Evolutionary conservation across 306 rosid genomes (phyloP).

Genomic region (Rubus parviflorus): DNA sequence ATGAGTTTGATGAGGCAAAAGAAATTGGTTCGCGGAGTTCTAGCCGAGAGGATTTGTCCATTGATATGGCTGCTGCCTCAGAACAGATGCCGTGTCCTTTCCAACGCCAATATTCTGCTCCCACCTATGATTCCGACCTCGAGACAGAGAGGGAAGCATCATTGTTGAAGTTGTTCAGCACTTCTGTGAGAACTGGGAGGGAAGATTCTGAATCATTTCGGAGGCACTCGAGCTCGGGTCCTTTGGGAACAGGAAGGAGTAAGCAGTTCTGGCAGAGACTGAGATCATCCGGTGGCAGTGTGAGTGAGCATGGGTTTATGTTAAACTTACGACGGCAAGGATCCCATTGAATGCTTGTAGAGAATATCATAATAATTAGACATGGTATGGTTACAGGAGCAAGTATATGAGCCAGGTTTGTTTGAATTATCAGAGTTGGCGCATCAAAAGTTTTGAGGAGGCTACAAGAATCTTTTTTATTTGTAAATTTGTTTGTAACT

Average conservation of each 20-base stretch:
- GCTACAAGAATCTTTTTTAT: background rate
- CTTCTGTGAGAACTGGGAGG: slow-evolving; percentile 39
- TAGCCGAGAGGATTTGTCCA: slow-evolving; percentile 49
- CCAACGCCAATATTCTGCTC: slow-evolving; percentile 44
- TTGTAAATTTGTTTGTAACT: slow-evolving; percentile 1
- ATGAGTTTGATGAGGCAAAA: slow-evolving; percentile 57
- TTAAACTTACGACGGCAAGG: slow-evolving; percentile 47
- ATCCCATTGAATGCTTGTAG: slow-evolving; percentile 28
- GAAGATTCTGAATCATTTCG: slow-evolving; percentile 51
- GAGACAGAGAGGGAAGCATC: slow-evolving; percentile 57
- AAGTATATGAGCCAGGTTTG: slow-evolving; percentile 6
- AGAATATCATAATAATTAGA: background rate
- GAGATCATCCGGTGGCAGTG: slow-evolving; percentile 65
- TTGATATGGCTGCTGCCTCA: slow-evolving; percentile 46
- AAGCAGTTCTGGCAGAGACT: slow-evolving; percentile 62
- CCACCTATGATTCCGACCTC: slow-evolving; percentile 41
- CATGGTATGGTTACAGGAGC: background rate
- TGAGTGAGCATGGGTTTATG: slow-evolving; percentile 63
- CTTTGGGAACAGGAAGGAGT: slow-evolving; percentile 57
- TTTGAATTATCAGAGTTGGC: slow-evolving; percentile 2
- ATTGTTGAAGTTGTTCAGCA: slow-evolving; percentile 47
- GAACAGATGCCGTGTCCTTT: slow-evolving; percentile 49
- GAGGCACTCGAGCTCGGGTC: slow-evolving; percentile 71
- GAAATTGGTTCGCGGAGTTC: slow-evolving; percentile 50
- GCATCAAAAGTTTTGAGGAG: slow-evolving; percentile 23